Percentiles rank a stretch among this genome's conserved stretches.
These are phyloP conservation scores for Lachnellula willkommii DNA, from an alignment of 2,329 filamentous ascomycete species.

Conservation along the genomic window DNA sequence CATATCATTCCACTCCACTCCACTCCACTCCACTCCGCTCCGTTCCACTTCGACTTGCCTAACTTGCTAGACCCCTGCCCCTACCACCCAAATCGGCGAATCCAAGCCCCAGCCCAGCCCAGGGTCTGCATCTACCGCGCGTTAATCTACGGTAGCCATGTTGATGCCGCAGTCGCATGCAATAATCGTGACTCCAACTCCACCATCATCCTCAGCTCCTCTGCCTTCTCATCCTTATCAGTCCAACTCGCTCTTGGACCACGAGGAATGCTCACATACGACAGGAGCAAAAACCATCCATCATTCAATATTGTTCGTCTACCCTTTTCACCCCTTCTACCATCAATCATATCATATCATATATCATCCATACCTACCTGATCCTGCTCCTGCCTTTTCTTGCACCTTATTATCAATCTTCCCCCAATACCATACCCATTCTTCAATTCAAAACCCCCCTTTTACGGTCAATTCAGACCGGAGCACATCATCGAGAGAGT, in stretches of 20 bases:
- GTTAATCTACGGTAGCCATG: too few relatives aligned
- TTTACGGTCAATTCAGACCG: not conserved
- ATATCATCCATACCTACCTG: constrained; percentile 7
- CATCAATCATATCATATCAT: constrained; percentile 19
- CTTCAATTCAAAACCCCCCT: not conserved
- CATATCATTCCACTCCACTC: too few relatives aligned
- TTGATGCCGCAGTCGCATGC: not conserved
- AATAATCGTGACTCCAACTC: not conserved
- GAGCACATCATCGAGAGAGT: constrained; percentile 2
- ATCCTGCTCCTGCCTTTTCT: constrained; percentile 11
- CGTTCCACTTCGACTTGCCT: too few relatives aligned
- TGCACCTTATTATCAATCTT: constrained; percentile 2
- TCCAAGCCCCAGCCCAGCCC: too few relatives aligned
- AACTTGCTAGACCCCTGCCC: too few relatives aligned
- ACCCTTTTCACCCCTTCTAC: constrained; percentile 25
- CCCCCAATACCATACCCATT: not conserved
- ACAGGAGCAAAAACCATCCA: constrained; percentile 5
- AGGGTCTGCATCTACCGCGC: too few relatives aligned
- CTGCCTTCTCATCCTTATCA: constrained; percentile 3
- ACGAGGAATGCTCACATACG: constrained; percentile 17
- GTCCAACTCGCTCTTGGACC: constrained; percentile 14
- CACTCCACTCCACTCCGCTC: too few relatives aligned
- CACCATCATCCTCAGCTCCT: not conserved
- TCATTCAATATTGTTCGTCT: constrained; percentile 32
- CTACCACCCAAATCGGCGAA: too few relatives aligned